Evolutionary conservation across 202 grass and related monocot genomes (phyloP), one percentile per base, ranked within the genome.

Genomic region (Hordeum pubiflorum): DNA sequence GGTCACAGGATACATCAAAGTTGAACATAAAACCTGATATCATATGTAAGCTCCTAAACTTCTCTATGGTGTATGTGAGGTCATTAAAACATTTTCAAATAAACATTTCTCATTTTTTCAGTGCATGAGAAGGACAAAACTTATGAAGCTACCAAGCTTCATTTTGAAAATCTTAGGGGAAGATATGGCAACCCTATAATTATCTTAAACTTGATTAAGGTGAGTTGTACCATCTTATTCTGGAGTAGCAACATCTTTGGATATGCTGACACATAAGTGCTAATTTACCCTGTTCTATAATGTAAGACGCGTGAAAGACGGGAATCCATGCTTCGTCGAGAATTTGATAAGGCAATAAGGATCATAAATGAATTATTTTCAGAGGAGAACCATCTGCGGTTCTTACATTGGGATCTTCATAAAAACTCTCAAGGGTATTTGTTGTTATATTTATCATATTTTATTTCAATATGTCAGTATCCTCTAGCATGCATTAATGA

Each of bases 131-230:
- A 86, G 69, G 85, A 94, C 31, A 84, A 87, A 40, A 74, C 89
- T 56, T 98, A 97, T 86, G 86, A 97, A 90, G 94, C 90, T 63
- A 93, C 92, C 11, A 76, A 79, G 46, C 94, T 91, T 78, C 94
- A 97, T 82, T 97, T 97, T 54, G 79, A 94, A 71, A 91, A 97
- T 87, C 92, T 97, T 58, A 89, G 81, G 74, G 70, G 34, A 71
- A 88, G 95, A 89, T 98, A 94, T 58, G 95, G 95, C 32, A 86
- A 90, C 62, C 95, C 95, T 83, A 93, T 98, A 40, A 98, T 94
- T 84, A 98, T 98, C 58, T 87, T 98, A 44, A 94, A 98, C 82
- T 87, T 98, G 69, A 98, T 94, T 89, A 98, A 98, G 92, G 95
- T 97, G 78, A 81, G 80, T 61, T 71, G 71, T 59, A 74, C 52